phyloP scores from a whole-genome alignment of 176 grass and related monocot species.

The Ensete ventricosum region DNA sequence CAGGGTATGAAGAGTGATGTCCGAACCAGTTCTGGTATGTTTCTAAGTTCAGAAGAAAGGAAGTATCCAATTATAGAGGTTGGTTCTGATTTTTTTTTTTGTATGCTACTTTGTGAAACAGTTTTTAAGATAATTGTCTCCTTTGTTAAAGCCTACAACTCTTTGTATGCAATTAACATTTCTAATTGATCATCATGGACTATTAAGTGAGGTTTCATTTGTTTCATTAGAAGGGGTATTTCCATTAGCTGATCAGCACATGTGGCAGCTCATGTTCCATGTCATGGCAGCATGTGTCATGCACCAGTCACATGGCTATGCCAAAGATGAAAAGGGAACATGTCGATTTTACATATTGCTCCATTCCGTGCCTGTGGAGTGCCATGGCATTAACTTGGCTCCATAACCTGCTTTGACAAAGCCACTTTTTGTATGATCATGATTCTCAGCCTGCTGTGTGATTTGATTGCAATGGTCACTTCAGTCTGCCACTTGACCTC shows the following conservation, averaged over 20 bases:
- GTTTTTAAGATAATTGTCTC: neutral
- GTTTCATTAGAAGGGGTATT: neutral
- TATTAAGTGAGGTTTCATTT: neutral
- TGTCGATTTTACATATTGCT: neutral
- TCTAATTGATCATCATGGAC: neutral
- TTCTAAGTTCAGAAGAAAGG: slow-evolving; percentile 54
- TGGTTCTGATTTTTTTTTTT: neutral
- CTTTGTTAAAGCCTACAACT: neutral
- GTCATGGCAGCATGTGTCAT: neutral
- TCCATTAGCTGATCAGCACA: neutral
- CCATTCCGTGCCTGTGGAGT: neutral
- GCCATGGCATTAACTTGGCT: neutral
- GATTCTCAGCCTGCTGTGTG: neutral
- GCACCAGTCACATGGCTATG: neutral
- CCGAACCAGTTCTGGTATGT: slow-evolving; percentile 95
- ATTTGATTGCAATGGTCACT: neutral
- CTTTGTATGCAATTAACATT: neutral
- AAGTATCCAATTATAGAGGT: slow-evolving; percentile 81
- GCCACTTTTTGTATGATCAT: neutral
- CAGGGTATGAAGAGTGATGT: slow-evolving; percentile 93
- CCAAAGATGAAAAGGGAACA: neutral
- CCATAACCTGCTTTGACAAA: neutral
- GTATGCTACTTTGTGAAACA: slow-evolving; percentile 12
- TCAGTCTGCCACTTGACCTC: no score
- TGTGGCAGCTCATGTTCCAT: neutral